Evolutionary conservation across 2,329 filamentous ascomycete genomes (phyloP).

Genomic region (Neodidymelliopsis sp.): DNA sequence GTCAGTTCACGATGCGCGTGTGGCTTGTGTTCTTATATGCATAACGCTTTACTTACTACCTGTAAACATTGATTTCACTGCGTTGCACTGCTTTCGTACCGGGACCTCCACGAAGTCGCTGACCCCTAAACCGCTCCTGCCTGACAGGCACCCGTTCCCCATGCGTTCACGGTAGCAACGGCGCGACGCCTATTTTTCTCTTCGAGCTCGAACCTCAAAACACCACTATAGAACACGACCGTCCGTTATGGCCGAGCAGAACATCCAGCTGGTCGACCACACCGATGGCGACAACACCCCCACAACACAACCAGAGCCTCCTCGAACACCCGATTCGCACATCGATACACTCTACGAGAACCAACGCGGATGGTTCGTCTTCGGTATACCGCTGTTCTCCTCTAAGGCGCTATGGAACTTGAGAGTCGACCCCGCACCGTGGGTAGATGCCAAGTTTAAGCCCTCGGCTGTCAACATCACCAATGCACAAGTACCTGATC

Average conservation of each 20-base stretch:
- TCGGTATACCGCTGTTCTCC: slow-evolving; percentile 90
- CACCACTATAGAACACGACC: background rate
- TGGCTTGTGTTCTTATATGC: slow-evolving; percentile 4
- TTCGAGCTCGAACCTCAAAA: slow-evolving; percentile 7
- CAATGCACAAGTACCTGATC: slow-evolving; percentile 92
- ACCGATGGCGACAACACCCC: slow-evolving; percentile 49
- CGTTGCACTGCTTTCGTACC: slow-evolving; percentile 6
- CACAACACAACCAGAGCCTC: slow-evolving; percentile 27
- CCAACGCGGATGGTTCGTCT: slow-evolving; percentile 87
- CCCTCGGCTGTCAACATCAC: slow-evolving; percentile 73
- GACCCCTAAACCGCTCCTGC: slow-evolving; percentile 35
- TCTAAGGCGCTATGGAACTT: slow-evolving; percentile 75
- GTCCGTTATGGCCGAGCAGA: slow-evolving; percentile 60
- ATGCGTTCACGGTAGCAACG: slow-evolving; percentile 42
- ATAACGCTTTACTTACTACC: slow-evolving; percentile 1
- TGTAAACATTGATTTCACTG: background rate
- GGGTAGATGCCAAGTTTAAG: slow-evolving; percentile 72
- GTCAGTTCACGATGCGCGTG: too few relatives aligned
- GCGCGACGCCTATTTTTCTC: slow-evolving; percentile 27
- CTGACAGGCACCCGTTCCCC: slow-evolving; percentile 26
- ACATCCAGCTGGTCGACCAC: slow-evolving; percentile 72
- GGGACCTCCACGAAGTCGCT: slow-evolving; percentile 8
- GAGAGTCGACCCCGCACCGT: slow-evolving; percentile 82
- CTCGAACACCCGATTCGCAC: slow-evolving; percentile 36
- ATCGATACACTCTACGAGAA: slow-evolving; percentile 95